These are phyloP conservation scores for Podaxis pistillaris DNA, from an alignment of 768 basidiomycete genomes.

Conservation along the genomic window DNA sequence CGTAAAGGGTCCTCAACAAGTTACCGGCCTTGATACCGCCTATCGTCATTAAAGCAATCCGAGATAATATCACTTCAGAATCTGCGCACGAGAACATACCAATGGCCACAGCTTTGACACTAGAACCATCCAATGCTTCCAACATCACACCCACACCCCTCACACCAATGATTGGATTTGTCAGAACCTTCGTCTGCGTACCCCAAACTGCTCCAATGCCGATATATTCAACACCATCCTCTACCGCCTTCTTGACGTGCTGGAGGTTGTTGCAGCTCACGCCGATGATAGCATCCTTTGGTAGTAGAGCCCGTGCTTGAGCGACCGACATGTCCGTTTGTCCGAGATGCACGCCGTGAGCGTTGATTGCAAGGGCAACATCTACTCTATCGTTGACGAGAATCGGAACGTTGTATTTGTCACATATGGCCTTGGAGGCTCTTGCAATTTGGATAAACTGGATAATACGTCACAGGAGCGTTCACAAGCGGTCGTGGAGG, in stretches of 20 bases:
- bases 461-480: background rate
- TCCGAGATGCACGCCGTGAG: constrained; percentile 85
- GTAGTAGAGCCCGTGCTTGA: constrained; percentile 66
- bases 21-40: constrained; percentile 87
- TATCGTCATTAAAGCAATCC: constrained; percentile 24
- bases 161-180: constrained; percentile 64
- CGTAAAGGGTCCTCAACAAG: constrained; percentile 72
- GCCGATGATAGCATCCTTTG: constrained; percentile 71
- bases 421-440: constrained; percentile 68
- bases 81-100: constrained; percentile 44
- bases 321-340: constrained; percentile 81
- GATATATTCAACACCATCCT: constrained; percentile 76
- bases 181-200: constrained; percentile 77
- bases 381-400: constrained; percentile 90
- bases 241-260: constrained; percentile 61
- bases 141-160: constrained; percentile 70
- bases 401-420: constrained; percentile 75
- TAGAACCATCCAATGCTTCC: constrained; percentile 57
- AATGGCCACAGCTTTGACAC: constrained; percentile 78
- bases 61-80: too few relatives aligned
- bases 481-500: background rate
- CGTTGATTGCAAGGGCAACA: constrained; percentile 74
- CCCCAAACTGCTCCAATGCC: constrained; percentile 85
- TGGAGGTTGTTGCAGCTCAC: constrained; percentile 70
- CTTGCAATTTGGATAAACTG: constrained; percentile 79